phyloP scores from a whole-genome alignment of 2,329 filamentous ascomycete species.

The Diaporthe citriasiana region DNA sequence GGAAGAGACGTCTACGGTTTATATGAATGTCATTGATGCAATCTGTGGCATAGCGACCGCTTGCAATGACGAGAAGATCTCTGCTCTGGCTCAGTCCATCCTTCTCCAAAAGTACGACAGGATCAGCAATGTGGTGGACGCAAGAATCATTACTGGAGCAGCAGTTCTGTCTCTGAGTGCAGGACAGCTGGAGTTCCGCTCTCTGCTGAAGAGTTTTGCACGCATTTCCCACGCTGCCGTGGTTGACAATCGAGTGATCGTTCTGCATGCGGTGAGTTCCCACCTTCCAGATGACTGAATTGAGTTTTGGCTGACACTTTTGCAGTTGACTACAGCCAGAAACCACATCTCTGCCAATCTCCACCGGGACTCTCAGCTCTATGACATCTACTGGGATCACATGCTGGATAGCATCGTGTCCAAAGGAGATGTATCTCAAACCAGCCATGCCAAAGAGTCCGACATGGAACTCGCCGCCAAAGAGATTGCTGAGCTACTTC shows the following conservation, averaged over 20 bases:
- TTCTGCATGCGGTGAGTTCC: constrained; percentile 78
- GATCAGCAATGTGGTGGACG: constrained; percentile 83
- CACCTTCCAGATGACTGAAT: not conserved
- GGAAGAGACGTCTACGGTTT: constrained; percentile 82
- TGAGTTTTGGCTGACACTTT: not conserved
- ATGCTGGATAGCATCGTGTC: constrained; percentile 90
- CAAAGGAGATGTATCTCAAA: constrained; percentile 86
- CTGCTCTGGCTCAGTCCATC: constrained; percentile 93
- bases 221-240: constrained; percentile 81
- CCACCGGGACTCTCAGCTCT: constrained; percentile 78
- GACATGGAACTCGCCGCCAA: constrained; percentile 86
- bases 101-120: constrained; percentile 95
- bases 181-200: constrained; percentile 85
- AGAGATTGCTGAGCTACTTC: constrained; percentile 89
- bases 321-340: constrained; percentile 80
- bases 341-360: constrained; percentile 81
- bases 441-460: constrained; percentile 78
- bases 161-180: constrained; percentile 83
- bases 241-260: constrained; percentile 74
- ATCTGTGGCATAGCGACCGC: constrained; percentile 90
- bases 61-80: constrained; percentile 91
- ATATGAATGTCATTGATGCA: constrained; percentile 92
- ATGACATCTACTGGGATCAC: constrained; percentile 86
- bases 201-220: constrained; percentile 86
- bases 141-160: constrained; percentile 86